Conservation (phyloP, 352 stramenopile genomes). For the Globisporangium solare region DNA sequence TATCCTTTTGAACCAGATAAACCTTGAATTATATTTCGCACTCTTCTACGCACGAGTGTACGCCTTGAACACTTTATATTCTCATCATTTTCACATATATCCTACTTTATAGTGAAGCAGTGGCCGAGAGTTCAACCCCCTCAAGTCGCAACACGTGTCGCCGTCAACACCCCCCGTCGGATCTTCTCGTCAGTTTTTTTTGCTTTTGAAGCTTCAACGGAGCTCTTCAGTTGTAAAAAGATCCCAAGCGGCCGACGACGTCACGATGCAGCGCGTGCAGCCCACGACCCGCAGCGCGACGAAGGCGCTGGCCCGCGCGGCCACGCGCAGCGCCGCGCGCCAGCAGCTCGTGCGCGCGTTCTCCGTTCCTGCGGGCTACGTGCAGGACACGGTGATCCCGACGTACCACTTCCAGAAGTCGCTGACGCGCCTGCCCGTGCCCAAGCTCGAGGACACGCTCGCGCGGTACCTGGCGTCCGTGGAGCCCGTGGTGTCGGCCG, state of each 20-base stretch:
- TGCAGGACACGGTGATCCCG: slow-evolving; percentile 85
- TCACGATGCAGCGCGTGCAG: slow-evolving; percentile 24
- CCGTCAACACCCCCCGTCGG: slow-evolving; percentile 1
- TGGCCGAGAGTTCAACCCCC: no score
- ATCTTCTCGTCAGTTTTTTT: slow-evolving; percentile 10
- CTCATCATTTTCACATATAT: no score
- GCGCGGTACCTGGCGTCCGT: slow-evolving; percentile 72
- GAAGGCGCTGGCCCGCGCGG: not conserved
- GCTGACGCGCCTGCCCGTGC: slow-evolving; percentile 79
- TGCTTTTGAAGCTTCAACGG: not conserved
- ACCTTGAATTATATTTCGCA: no score
- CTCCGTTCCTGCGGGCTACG: slow-evolving; percentile 38
- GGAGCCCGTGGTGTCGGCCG: slow-evolving; percentile 58
- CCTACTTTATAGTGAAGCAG: no score
- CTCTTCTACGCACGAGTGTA: no score
- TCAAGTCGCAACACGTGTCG: not conserved
- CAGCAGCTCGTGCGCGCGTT: slow-evolving; percentile 5
- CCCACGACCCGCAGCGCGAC: not conserved
- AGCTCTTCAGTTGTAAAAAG: slow-evolving; percentile 5
- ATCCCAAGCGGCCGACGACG: not conserved
- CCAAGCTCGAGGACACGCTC: slow-evolving; percentile 82
- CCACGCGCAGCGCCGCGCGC: not conserved
- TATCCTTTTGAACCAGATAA: no score
- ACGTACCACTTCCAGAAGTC: slow-evolving; percentile 88
- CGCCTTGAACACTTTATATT: no score